phyloP scores from a whole-genome alignment of 2,329 filamentous ascomycete genomes.

The Penicillium sp. region DNA sequence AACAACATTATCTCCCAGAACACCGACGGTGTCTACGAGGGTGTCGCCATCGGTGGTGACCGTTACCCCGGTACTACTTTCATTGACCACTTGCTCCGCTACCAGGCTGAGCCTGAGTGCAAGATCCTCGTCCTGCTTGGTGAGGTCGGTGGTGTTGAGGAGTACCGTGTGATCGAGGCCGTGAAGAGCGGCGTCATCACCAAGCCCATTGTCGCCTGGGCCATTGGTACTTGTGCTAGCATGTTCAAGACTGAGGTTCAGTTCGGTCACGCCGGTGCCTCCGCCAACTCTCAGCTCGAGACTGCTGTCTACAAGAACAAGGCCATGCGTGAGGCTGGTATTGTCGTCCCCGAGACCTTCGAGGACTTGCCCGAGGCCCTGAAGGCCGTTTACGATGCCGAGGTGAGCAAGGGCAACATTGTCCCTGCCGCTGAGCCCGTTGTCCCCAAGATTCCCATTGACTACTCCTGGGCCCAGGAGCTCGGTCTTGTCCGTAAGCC shows the following conservation, averaged over 20 bases:
- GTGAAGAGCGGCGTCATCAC: constrained; percentile 92
- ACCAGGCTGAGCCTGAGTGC: constrained; percentile 94
- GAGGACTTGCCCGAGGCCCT: constrained; percentile 85
- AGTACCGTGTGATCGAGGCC: constrained; percentile 99
- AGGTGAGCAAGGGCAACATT: constrained; percentile 82
- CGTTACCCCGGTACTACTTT: constrained; percentile 98
- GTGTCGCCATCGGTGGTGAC: constrained; percentile 98
- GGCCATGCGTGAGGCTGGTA: constrained; percentile 90
- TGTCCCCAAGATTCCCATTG: constrained; percentile 98
- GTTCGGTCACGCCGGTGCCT: constrained; percentile 97
- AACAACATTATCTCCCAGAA: constrained; percentile 99
- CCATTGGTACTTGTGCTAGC: constrained; percentile 97
- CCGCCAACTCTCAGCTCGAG: constrained; percentile 99
- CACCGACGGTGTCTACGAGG: constrained; percentile 98
- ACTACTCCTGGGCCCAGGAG: constrained; percentile 99
- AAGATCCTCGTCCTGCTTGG: constrained; percentile 95
- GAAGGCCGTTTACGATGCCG: constrained; percentile 79
- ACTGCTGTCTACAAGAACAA: constrained; percentile 96
- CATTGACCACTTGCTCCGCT: constrained; percentile 96
- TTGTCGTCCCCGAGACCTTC: constrained; percentile 93
- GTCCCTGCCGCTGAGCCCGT: constrained; percentile 83
- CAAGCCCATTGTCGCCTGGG: constrained; percentile 99
- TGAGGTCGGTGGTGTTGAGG: constrained; percentile 98
- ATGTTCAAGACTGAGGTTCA: constrained; percentile 99
- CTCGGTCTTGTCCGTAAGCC: constrained; percentile 99